Base-by-base conservation (phyloP, 163 green algal genomes). In the Volvox carteri region DNA sequence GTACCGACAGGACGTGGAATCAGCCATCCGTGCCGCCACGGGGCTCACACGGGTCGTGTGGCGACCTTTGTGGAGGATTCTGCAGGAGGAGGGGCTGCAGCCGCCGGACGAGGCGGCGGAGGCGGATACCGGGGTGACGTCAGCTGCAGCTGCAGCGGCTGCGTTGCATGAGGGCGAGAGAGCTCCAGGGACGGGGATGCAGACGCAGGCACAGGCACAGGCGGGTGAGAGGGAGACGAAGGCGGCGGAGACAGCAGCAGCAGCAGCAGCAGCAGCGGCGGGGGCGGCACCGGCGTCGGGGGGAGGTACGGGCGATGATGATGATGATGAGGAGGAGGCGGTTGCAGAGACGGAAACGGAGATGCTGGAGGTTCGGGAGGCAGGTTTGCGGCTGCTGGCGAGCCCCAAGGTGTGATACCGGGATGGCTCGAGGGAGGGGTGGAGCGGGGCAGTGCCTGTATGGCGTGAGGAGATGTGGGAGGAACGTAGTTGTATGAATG, bases 1-100 rank as follows among this genome's bases (percentile, higher is more conserved):
- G 25, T 84, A 76, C 41, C 84, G 84, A 2, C 0, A 21, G 5
- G 84, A 74, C 19, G 39, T 89, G 25, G 70, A 83, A 39, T 52
- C 50, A 0, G 68, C 84, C 28, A 62, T 89, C 18, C 50, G 65
- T 16, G 35, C 54, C 28, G 84, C 48, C 37, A 75, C 70, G 11
- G 84, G 84, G 12, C 54, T 89, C 37, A 92, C 37, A 58, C 78
- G 41, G 50, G 67, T 97, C 0, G 79, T 95, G 18, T 98, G 95
- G 95, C 90, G 93, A 35, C 93, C 92, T 0, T 46, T 90, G 16
- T 86, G 50, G 12, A 86, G 87, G 35, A 96, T 98, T 65, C 92
- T 97, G 65, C 85, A 92, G n/a, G 92, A 96, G 86, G 95, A 97
- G 77, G 96, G 95, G 4, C 65, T 84, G 75, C 39, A 70, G 75